These are phyloP conservation scores for Scleroderma bovista DNA, from an alignment of 768 basidiomycete genomes.

Conservation along the genomic window DNA sequence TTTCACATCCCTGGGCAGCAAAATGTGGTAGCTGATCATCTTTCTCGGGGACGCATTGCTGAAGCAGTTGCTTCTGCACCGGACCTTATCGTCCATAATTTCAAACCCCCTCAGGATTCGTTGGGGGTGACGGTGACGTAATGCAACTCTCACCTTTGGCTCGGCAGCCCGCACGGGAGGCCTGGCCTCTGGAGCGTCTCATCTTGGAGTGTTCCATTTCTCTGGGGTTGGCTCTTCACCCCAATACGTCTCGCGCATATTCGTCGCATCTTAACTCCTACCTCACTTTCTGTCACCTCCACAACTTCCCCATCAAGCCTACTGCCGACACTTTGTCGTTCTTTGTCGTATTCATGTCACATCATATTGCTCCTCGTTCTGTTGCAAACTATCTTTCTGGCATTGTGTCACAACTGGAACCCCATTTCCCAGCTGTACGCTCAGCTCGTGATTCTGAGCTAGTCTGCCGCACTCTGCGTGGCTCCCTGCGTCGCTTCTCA, in stretches of 20 bases:
- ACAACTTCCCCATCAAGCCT: conserved; percentile 25
- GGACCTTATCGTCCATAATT: background rate
- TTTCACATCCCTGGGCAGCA: conserved; percentile 18
- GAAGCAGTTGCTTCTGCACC: conserved; percentile 10
- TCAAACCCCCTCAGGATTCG: conserved; percentile 23
- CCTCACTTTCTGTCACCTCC: conserved; percentile 23
- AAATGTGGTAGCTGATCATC: conserved; percentile 22
- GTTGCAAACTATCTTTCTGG: conserved; percentile 22
- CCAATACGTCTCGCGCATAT: conserved; percentile 18
- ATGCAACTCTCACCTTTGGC: background rate
- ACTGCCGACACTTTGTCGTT: conserved; percentile 17
- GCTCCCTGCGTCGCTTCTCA: conserved; percentile 1
- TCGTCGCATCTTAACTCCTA: conserved; percentile 31
- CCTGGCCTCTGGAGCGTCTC: conserved; percentile 9
- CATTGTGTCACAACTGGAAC: conserved; percentile 15
- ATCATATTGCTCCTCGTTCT: conserved; percentile 15
- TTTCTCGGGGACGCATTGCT: conserved; percentile 15
- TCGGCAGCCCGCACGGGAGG: conserved; percentile 2
- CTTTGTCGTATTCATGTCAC: conserved; percentile 7
- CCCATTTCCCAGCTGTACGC: conserved; percentile 13
- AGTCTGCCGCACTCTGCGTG: conserved; percentile 9
- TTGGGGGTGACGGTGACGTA: conserved; percentile 21
- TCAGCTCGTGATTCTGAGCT: background rate
- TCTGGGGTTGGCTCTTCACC: conserved; percentile 19
- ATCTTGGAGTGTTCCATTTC: conserved; percentile 16